Base-by-base conservation (phyloP, 176 grass and related monocot species). In the Elaeis guineensis region DNA sequence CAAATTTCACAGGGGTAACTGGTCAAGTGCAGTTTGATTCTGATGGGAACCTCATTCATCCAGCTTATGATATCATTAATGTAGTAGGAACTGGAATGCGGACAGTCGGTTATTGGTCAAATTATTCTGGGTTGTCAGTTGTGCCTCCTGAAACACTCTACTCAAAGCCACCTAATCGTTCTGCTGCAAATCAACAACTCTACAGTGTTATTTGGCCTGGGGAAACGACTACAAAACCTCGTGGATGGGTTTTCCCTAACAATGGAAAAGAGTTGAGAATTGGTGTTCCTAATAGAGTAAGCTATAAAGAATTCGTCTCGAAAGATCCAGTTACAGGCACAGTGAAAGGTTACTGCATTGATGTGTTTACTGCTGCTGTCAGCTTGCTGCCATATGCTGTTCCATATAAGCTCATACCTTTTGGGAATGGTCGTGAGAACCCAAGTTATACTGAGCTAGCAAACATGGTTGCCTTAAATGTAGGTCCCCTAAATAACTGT, bases 131-230 rank as follows among this genome's bases (percentile, higher is more conserved):
- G 48, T 53, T 97, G n/a, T 85, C 92, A 0, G 78, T 78, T 16
- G 24, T 78, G 19, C 81, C 58, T 12, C 92, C 92, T 51, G 92
- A 97, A 64, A 80, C 75, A 11, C 62, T 80, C 26, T 97, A 97
- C 49, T 75, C 64, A 23, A 85, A 97, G 49, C 81, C 78, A 28
- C 73, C 66, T 39, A 91, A 91, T 72, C 63, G 20, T 75, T 82
- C 92, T 71, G 66, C 79, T 72, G 83, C 67, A 49, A 90, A 79
- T 64, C 51, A 97, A 19, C 67, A 49, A 22, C 71, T 97, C 30
- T 83, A 97, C 19, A 83, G 75, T 82, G 76, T 97, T 69, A 91
- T 97, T 63, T 97, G 92, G 92, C 92, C 92, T 52, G 92, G 92
- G 19, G 59, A 87, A 60, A 91, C 72, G 67, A 63, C 77, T 2